Percentiles rank a stretch among this genome's conserved stretches.
phyloP scores from a whole-genome alignment of 352 stramenopile species.

The Pythium dissotocum region DNA sequence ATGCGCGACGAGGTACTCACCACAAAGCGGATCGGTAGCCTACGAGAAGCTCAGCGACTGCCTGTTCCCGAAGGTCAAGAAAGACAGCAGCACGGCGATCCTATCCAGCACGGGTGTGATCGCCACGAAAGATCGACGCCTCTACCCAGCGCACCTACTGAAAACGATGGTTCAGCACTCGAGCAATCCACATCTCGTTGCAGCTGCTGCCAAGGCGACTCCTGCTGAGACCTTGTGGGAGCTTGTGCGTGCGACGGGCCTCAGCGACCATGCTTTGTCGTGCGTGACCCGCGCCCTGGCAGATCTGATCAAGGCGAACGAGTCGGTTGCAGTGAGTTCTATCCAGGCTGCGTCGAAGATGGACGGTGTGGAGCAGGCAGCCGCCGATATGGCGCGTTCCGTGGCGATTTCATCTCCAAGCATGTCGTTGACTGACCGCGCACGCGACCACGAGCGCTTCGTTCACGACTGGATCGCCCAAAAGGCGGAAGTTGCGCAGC shows the following conservation, averaged over 20 bases:
- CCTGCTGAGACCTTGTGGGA: constrained; percentile 56
- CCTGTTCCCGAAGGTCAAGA: constrained; percentile 60
- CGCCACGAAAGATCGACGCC: constrained; percentile 68
- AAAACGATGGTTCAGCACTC: constrained; percentile 55
- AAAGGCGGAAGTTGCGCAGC: background rate
- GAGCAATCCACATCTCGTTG: constrained; percentile 47
- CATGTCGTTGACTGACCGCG: background rate
- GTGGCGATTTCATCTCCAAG: background rate
- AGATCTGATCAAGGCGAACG: constrained; percentile 43
- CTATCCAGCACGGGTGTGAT: constrained; percentile 69
- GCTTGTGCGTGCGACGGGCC: constrained; percentile 50
- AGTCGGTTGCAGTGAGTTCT: constrained; percentile 34
- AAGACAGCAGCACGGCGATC: constrained; percentile 42
- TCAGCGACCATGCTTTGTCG: constrained; percentile 37
- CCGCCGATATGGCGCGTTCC: background rate
- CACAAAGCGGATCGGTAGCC: constrained; percentile 6
- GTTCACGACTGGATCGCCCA: constrained; percentile 4
- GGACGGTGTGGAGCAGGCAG: background rate
- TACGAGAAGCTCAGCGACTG: constrained; percentile 55
- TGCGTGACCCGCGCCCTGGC: constrained; percentile 19
- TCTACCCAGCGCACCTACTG: constrained; percentile 70
- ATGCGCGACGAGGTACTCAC: constrained; percentile 22
- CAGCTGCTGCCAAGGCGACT: constrained; percentile 57
- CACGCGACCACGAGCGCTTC: background rate
- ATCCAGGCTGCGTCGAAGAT: constrained; percentile 19